Evolutionary conservation across 805 yeast species (phyloP).

Genomic region (Komagataella populi): DNA sequence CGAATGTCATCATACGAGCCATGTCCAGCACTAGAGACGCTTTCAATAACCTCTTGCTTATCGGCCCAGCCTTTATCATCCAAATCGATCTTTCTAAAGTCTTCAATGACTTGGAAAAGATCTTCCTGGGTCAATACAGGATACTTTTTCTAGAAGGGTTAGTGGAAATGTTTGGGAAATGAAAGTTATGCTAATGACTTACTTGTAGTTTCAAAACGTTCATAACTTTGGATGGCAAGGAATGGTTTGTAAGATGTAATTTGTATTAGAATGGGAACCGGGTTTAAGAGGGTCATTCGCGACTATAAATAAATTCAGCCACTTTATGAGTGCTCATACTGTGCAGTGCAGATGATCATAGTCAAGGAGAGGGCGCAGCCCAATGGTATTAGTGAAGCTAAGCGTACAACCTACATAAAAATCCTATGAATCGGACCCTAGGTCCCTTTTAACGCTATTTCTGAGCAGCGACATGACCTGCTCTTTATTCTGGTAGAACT

Average conservation of each 20-base stretch:
- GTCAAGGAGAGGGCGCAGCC: background rate
- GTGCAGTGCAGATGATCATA: background rate
- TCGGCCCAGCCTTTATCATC: constrained; percentile 94
- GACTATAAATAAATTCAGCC: background rate
- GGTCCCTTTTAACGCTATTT: background rate
- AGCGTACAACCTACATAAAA: background rate
- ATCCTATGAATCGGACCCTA: background rate
- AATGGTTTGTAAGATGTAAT: background rate
- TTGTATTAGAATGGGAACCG: background rate
- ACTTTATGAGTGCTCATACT: constrained; percentile 1
- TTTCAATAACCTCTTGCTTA: constrained; percentile 78
- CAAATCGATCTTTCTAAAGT: constrained; percentile 71
- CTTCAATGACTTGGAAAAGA: constrained; percentile 71
- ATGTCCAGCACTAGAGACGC: constrained; percentile 65
- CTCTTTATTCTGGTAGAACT: background rate
- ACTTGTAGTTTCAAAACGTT: constrained; percentile 53
- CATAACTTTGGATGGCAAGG: constrained; percentile 20
- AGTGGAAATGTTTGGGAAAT: background rate
- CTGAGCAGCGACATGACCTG: background rate
- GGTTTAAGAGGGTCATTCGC: background rate
- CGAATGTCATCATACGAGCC: constrained; percentile 87
- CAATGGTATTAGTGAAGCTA: background rate
- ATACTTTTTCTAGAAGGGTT: constrained; percentile 52
- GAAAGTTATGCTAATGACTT: constrained; percentile 11
- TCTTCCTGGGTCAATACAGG: constrained; percentile 82